A percentile compares a stretch with the other conserved stretches of the same genome.
These are phyloP conservation scores for Stentor coeruleus DNA, from an alignment of 73 alveolate species.

Conservation along the genomic window DNA sequence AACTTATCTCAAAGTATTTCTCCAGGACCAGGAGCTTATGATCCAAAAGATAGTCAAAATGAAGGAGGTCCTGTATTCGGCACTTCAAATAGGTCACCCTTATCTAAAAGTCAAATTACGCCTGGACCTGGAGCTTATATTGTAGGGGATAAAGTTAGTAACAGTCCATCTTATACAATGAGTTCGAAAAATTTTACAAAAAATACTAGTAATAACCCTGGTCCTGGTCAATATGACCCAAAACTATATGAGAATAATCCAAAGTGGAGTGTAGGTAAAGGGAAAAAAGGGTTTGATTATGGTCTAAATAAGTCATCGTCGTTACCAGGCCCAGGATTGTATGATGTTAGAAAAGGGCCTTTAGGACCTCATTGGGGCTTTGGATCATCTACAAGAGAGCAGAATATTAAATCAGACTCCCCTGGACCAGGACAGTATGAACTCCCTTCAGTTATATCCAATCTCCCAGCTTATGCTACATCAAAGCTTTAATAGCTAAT, in stretches of 20 bases:
- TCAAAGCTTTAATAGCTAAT: no score
- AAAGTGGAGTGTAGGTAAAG: background rate
- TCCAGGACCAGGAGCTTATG: background rate
- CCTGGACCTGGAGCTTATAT: conserved; percentile 13
- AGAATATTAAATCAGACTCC: conserved; percentile 7
- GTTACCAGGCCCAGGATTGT: conserved; percentile 51
- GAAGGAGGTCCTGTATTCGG: background rate
- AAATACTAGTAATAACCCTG: conserved; percentile 21
- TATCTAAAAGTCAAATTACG: background rate
- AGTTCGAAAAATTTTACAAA: background rate
- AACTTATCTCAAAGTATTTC: background rate
- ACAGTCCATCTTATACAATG: conserved; percentile 6
- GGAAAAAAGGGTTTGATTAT: no score
- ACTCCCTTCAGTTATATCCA: background rate
- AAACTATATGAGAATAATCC: background rate
- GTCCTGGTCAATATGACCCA: conserved; percentile 7
- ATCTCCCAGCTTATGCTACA: background rate
- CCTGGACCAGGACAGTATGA: conserved; percentile 19
- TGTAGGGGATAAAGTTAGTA: background rate
- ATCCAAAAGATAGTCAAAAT: background rate
- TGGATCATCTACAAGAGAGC: conserved; percentile 30
- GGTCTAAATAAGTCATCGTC: no score
- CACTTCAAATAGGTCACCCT: background rate
- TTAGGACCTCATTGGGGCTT: conserved; percentile 41
- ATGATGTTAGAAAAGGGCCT: conserved; percentile 20